phyloP scores from a whole-genome alignment of 805 yeast species.

The Zygosaccharomyces lentus region DNA sequence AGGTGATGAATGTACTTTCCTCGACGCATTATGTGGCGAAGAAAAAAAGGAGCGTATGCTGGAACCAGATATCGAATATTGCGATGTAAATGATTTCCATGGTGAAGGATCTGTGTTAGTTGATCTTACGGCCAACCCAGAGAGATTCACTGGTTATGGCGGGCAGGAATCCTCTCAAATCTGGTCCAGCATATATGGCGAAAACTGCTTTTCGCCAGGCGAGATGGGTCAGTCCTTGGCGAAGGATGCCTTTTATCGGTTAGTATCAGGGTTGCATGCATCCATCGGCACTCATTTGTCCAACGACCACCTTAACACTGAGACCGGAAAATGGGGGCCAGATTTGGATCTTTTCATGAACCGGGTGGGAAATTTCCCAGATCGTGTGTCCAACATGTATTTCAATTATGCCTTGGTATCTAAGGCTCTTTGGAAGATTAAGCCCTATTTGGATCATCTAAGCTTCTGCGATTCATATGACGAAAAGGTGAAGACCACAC shows the following conservation, averaged over 20 bases:
- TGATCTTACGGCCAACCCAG: conserved; percentile 84
- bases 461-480: conserved; percentile 47
- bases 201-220: conserved; percentile 69
- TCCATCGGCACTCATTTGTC: conserved; percentile 91
- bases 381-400: conserved; percentile 82
- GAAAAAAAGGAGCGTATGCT: conserved; percentile 11
- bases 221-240: conserved; percentile 66
- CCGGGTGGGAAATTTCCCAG: conserved; percentile 86
- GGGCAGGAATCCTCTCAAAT: conserved; percentile 89
- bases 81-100: conserved; percentile 57
- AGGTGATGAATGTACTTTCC: conserved; percentile 32
- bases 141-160: conserved; percentile 92
- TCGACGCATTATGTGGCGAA: conserved; percentile 38
- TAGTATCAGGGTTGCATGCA: conserved; percentile 92
- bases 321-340: conserved; percentile 79
- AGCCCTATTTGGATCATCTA: conserved; percentile 47
- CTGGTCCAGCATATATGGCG: conserved; percentile 89
- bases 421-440: conserved; percentile 70
- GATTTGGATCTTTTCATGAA: conserved; percentile 76
- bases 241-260: conserved; percentile 79
- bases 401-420: conserved; percentile 87
- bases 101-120: conserved; percentile 75
- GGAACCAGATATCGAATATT: conserved; percentile 54
- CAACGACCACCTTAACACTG: conserved; percentile 69
- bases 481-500: conserved; percentile 41